Base-by-base conservation (phyloP, 2,329 filamentous ascomycete species). In the Phialophora chinensis region DNA sequence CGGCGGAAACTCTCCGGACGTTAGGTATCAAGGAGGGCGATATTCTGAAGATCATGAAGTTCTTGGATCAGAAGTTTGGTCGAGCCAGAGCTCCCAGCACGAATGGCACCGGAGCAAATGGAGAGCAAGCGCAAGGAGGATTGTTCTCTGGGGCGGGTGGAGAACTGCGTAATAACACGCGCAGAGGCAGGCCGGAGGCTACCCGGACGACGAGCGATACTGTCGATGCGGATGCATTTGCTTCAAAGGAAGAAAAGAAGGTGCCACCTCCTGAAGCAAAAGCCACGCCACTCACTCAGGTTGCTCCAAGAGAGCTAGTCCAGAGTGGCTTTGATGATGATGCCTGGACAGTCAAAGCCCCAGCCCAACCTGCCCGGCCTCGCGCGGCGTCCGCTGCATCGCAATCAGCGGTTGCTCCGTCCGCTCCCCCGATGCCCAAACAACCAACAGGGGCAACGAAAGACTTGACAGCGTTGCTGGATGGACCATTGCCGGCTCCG, bases 11-110 rank as follows among this genome's bases (percentile, higher is more conserved):
- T 20, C 83, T 99, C 56, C 89, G 95, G 49, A 97, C 91, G 14
- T 82, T 99, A 50, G 95, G 95, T n/a, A 79, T 99, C 57, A 93
- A 96, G 67, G 95, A 98, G 79, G 95, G 95, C 29, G 95, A 99
- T 77, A 97, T 97, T 66, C 87, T 99, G 74, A 93, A 96, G 69
- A 91, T 99, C 6, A 97, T 95, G 88, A 93, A 94, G 70, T 87
- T 86, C 73, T 79, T 99, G 63, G 94, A 99, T 77, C 86, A 84
- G 75, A 95, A 92, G 76, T 97, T 87, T 75, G 86, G 85, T 58
- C 89, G 93, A 44, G 86, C 83, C 55, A 79, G 77, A 38, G 75
- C 75, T 55, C 84, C 85, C 71, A 85, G 84, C 64, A 83, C 80
- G 8, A 86, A 86, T 63, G 86, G 84, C n/a, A 42, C 29, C 1